Base-by-base conservation (phyloP, 306 rosid genomes). In the Lathyrus sativus region DNA sequence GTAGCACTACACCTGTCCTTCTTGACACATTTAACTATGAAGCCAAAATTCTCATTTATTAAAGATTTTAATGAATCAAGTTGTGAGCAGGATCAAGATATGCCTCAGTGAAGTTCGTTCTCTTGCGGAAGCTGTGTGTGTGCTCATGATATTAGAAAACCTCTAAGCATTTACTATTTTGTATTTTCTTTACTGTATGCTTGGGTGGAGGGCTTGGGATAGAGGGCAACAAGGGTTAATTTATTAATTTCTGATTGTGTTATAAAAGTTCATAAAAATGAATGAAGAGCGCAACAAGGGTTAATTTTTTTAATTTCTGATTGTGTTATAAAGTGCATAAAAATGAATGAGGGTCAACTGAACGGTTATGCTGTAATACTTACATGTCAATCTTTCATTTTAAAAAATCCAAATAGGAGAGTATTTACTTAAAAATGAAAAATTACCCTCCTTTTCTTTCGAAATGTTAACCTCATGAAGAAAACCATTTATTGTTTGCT, bases 401-500 rank as follows among this genome's bases (percentile, higher is more conserved):
- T 19, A n/a, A 31, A 29, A 9, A 17, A 4, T 48, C 38, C 22
- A 42, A 42, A 33, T 46, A 9, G 26, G 29, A 42, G 43, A 9
- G 19, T 51, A 11, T 53, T 43, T 73, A 28, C 55, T 8, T 41
- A 29, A 41, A 53, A 63, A 42, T 17, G 48, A 64, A 53, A 46
- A 28, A 2, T 12, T 55, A 50, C 38, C 63, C 17, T 15, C 29
- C 13, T 17, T 31, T 9, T 42, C 70, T 9, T 22, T 58, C 24
- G 37, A 39, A 59, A 18, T 11, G 33, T 61, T 61, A 13, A n/a
- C 33, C 49, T 61, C 12, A 62, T 31, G 62, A 63, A 44, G 24
- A 33, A 42, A 70, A 22, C 17, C 15, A 33, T 70, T 69, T 55
- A 1, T 64, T 62, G n/a, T 26, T 39, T 76, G 19, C 46, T 68